Evolutionary conservation across 176 grass and related monocot species (phyloP).

Genomic region (Juncus effusus): DNA sequence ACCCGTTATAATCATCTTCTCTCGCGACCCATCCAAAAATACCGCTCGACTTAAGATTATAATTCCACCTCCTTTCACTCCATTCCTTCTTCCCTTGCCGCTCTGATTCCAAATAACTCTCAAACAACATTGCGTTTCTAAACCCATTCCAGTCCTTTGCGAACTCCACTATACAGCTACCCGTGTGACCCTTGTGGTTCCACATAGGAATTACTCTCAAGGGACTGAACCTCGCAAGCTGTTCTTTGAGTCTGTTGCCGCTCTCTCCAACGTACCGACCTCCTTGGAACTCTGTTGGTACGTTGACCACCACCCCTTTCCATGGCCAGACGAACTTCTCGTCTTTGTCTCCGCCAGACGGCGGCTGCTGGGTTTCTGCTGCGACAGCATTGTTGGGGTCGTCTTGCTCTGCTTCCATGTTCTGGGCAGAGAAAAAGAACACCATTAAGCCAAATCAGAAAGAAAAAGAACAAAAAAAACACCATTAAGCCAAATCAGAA

Average conservation of each 20-base stretch:
- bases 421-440: constrained; percentile 20
- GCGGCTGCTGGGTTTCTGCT: background rate
- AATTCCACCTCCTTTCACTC: constrained; percentile 21
- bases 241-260: constrained; percentile 32
- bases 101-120: constrained; percentile 43
- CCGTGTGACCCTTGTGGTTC: constrained; percentile 54
- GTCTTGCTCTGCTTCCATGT: constrained; percentile 3
- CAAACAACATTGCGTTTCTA: constrained; percentile 42
- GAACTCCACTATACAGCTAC: constrained; percentile 51
- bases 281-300: constrained; percentile 40
- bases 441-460: too few species aligned
- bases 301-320: constrained; percentile 48
- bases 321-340: constrained; percentile 34
- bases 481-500: too few species aligned
- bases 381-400: background rate
- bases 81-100: constrained; percentile 41
- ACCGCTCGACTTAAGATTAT: background rate
- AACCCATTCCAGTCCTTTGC: constrained; percentile 53
- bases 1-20: constrained; percentile 40
- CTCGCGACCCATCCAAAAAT: constrained; percentile 54
- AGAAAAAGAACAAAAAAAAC: too few species aligned
- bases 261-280: constrained; percentile 44
- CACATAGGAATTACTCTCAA: constrained; percentile 44
- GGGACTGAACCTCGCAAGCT: constrained; percentile 23
- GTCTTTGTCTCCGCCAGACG: background rate